Evolutionary conservation across 139 green algal species (phyloP).

Genomic region (Chloropicon primus): DNA sequence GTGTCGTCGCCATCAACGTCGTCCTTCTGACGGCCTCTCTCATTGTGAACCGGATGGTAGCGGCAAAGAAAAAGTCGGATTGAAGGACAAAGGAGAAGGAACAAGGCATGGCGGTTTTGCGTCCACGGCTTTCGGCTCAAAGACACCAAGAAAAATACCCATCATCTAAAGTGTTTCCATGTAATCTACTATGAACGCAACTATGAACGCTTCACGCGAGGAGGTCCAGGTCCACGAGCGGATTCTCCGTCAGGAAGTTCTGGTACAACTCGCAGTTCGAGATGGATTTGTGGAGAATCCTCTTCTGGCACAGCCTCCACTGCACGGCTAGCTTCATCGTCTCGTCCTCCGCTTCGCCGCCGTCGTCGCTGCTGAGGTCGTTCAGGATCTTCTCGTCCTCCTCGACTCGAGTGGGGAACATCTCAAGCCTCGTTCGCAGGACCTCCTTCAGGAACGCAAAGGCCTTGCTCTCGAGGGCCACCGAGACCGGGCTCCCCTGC

Average conservation of each 20-base stretch:
- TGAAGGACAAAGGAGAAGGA: not conserved
- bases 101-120: not conserved
- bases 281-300: not conserved
- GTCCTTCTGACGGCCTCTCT: not conserved
- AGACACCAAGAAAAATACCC: not conserved
- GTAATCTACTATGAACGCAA: no score
- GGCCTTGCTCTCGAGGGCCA: not conserved
- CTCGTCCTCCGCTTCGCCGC: not conserved
- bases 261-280: not conserved
- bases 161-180: no score
- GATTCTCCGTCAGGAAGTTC: not conserved
- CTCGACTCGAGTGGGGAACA: not conserved
- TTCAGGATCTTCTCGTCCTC: not conserved
- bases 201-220: no score
- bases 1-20: not conserved
- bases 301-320: not conserved
- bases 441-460: not conserved
- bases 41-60: not conserved
- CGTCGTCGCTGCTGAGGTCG: not conserved
- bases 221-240: no score
- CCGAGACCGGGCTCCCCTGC: no score
- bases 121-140: not conserved
- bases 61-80: not conserved
- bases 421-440: not conserved
- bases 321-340: not conserved